Conservation (phyloP, 2,329 filamentous ascomycete genomes). For the Fusarium sambucinum region DNA sequence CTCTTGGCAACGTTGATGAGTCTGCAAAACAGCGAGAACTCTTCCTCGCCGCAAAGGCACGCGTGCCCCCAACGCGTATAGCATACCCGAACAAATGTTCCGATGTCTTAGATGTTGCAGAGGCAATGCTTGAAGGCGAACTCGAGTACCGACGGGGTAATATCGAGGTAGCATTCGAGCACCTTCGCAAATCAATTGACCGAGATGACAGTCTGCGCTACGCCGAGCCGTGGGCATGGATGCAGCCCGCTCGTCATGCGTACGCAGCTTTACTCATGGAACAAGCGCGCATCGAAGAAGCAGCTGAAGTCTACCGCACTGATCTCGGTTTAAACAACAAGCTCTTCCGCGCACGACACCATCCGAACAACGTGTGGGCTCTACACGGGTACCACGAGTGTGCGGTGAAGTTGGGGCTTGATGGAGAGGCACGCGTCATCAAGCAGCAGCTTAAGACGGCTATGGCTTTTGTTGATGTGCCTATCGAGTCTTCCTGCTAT, state of each 20-base stretch:
- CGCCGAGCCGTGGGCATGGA: slow-evolving; percentile 81
- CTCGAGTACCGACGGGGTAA: slow-evolving; percentile 74
- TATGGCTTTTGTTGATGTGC: slow-evolving; percentile 69
- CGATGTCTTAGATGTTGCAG: slow-evolving; percentile 71
- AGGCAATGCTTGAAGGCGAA: slow-evolving; percentile 77
- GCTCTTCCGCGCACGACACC: slow-evolving; percentile 71
- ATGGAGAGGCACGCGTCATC: slow-evolving; percentile 52
- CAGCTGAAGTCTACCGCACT: slow-evolving; percentile 66
- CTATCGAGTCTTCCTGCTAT: slow-evolving; percentile 55
- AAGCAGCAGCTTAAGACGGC: slow-evolving; percentile 63
- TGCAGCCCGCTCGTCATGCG: slow-evolving; percentile 77
- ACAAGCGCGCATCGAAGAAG: slow-evolving; percentile 67
- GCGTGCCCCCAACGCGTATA: slow-evolving; percentile 68
- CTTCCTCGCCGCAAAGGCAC: slow-evolving; percentile 63
- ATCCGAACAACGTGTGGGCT: slow-evolving; percentile 80
- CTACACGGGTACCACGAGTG: slow-evolving; percentile 79
- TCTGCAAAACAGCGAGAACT: slow-evolving; percentile 63
- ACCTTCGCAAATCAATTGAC: slow-evolving; percentile 66
- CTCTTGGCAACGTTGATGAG: slow-evolving; percentile 62
- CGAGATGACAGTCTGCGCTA: slow-evolving; percentile 73
- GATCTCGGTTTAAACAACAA: slow-evolving; percentile 69
- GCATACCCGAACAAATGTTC: slow-evolving; percentile 75
- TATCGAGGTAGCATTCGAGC: slow-evolving; percentile 67
- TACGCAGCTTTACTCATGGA: slow-evolving; percentile 76
- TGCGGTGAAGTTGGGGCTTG: slow-evolving; percentile 62